Evolutionary conservation across 257 asterid genomes (phyloP), one percentile per base, ranked within the genome.

Genomic region (Solanum virginianum): DNA sequence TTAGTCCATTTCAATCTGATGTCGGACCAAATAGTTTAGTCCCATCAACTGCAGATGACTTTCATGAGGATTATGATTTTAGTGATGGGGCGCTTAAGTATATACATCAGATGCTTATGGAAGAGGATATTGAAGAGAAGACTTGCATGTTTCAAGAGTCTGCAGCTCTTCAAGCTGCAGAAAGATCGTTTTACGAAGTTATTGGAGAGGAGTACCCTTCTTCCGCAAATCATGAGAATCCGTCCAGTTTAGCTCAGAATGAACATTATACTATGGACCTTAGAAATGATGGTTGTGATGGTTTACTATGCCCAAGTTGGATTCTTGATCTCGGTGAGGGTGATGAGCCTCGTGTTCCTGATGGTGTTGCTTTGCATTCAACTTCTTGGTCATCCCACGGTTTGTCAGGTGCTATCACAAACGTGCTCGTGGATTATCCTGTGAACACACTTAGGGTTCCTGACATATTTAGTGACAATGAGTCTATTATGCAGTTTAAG

Each of bases 41-140:
- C 20, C 85, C 85, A 22, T 82, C 49, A 22, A 51, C 83, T 29
- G 90, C 87, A 15, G 92, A 89, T 20, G 89, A 83, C 8, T 63
- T n/a, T 69, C 81, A 49, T 24, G 93, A 90, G 29, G 93, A 91
- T 82, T 89, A 90, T 43, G 97, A 91, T 89, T 88, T 92, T 59
- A 90, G 95, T 0, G 94, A 92, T 85, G 89, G 86, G 9, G 89
- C 90, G 5, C 80, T 94, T 88, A 88, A 92, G n/a, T 94, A 89
- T 88, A 93, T 94, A 87, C 91, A 90, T 88, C 91, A 90, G 85
- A 90, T 94, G 87, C 90, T 93, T 29, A 93, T 94, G 97, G 94
- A 93, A 65, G 98, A 94, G 88, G 97, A 93, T 32, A 94, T 91
- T 89, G 97, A 91, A 84, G 94, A 94, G 36, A 90, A 89, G 85